phyloP scores from a whole-genome alignment of 2,329 filamentous ascomycete genomes.

The Claviceps maximensis region DNA sequence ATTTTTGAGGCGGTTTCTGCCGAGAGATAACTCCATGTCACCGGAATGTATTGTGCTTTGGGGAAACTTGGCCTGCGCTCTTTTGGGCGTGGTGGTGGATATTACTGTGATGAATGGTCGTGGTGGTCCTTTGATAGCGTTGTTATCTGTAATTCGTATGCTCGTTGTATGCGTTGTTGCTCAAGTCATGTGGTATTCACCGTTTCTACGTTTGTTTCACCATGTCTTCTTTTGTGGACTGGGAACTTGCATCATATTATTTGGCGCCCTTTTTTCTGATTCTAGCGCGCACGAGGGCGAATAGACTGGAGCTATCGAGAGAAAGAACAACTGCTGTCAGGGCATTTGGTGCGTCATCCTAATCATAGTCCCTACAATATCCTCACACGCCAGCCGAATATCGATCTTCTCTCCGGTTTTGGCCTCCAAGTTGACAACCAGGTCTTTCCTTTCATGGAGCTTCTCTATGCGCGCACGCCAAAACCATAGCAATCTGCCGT shows the following conservation, averaged over 20 bases:
- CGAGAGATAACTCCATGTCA: no score
- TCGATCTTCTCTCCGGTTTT: constrained; percentile 42
- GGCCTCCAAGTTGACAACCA: constrained; percentile 43
- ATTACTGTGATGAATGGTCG: no score
- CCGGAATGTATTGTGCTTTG: no score
- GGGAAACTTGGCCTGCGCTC: no score
- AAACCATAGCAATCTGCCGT: constrained; percentile 49
- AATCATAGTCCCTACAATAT: constrained; percentile 53
- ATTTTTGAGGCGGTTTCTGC: no score
- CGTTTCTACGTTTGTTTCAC: no score
- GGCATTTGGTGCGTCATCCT: constrained; percentile 7
- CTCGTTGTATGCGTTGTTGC: no score
- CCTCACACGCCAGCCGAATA: constrained; percentile 68
- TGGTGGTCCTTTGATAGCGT: no score
- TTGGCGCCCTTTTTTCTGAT: background rate
- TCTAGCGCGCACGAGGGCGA: background rate
- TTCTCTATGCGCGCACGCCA: constrained; percentile 50
- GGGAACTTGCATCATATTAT: background rate
- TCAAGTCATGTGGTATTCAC: no score
- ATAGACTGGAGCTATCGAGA: background rate
- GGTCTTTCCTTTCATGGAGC: constrained; percentile 43
- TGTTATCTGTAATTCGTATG: no score
- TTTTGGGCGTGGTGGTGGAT: no score
- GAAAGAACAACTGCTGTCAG: background rate
- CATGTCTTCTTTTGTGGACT: no score